Conservation (phyloP, 1,284 basidiomycete genomes). For the Phylloboletellus chloephorus region DNA sequence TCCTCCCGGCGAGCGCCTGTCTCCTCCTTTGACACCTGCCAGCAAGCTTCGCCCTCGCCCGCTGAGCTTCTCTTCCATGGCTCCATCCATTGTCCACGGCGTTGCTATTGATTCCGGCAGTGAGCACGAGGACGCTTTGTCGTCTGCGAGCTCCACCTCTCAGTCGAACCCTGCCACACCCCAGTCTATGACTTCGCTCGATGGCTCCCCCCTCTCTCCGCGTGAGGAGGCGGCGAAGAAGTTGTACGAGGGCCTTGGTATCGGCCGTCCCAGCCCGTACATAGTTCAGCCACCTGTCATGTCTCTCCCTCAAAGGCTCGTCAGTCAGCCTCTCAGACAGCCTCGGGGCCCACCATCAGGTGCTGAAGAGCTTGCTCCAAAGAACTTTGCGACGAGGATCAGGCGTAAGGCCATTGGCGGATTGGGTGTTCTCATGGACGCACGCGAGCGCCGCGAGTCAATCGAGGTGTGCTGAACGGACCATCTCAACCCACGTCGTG, state of each 20-base stretch:
- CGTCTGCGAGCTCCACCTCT: slow-evolving; percentile 45
- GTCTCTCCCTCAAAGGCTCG: slow-evolving; percentile 14
- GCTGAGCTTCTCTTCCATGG: slow-evolving; percentile 54
- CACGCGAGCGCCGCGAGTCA: slow-evolving; percentile 64
- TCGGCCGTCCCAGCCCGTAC: slow-evolving; percentile 49
- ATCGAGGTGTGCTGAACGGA: slow-evolving; percentile 50
- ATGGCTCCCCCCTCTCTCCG: slow-evolving; percentile 55
- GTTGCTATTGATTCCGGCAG: slow-evolving; percentile 58
- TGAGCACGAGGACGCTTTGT: slow-evolving; percentile 53
- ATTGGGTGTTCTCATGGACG: slow-evolving; percentile 65
- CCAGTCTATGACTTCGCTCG: slow-evolving; percentile 59
- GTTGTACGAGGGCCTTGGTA: slow-evolving; percentile 75
- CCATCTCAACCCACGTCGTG: slow-evolving; percentile 3
- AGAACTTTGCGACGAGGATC: slow-evolving; percentile 83
- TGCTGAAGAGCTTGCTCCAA: slow-evolving; percentile 79
- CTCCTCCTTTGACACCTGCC: slow-evolving; percentile 39
- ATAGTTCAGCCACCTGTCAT: slow-evolving; percentile 14
- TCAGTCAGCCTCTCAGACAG: slow-evolving; percentile 70
- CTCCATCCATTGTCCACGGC: slow-evolving; percentile 43
- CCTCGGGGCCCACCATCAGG: slow-evolving; percentile 83
- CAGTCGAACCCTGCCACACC: slow-evolving; percentile 69
- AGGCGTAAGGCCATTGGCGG: slow-evolving; percentile 77
- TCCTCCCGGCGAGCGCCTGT: slow-evolving; percentile 54
- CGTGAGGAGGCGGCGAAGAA: slow-evolving; percentile 78
- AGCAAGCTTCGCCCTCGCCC: slow-evolving; percentile 63